These are phyloP conservation scores for Botrytis fragariae DNA, from an alignment of 2,329 filamentous ascomycete species.

Conservation along the genomic window DNA sequence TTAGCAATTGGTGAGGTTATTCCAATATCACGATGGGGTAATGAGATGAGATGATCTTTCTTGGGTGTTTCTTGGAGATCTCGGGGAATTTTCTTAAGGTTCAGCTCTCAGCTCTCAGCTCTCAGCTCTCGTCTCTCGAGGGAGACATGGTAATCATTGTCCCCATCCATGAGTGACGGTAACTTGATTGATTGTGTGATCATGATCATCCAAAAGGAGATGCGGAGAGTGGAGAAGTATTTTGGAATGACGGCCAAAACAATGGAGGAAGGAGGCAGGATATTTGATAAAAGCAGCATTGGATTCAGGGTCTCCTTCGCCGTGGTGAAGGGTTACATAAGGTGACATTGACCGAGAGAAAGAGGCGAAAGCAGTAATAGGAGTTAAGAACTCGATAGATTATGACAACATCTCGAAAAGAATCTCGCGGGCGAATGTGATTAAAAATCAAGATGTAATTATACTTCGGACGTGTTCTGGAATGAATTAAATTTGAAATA, in stretches of 20 bases:
- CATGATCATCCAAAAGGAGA: background rate
- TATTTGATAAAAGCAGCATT: background rate
- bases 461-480: no score
- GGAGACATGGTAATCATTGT: background rate
- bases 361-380: background rate
- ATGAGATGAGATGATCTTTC: background rate
- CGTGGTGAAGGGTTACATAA: background rate
- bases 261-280: background rate
- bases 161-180: background rate
- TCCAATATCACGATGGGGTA: background rate
- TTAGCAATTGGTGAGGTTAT: background rate
- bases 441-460: background rate
- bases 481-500: background rate
- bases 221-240: background rate
- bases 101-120: background rate
- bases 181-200: background rate
- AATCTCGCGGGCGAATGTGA: background rate
- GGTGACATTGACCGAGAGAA: background rate
- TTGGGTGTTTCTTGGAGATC: background rate
- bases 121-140: background rate
- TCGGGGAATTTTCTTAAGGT: background rate
- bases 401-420: background rate
- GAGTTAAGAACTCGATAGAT: background rate
- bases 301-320: background rate
- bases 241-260: background rate